Evolutionary conservation across 257 asterid genomes (phyloP).

Genomic region (Cynanchum wilfordii): DNA sequence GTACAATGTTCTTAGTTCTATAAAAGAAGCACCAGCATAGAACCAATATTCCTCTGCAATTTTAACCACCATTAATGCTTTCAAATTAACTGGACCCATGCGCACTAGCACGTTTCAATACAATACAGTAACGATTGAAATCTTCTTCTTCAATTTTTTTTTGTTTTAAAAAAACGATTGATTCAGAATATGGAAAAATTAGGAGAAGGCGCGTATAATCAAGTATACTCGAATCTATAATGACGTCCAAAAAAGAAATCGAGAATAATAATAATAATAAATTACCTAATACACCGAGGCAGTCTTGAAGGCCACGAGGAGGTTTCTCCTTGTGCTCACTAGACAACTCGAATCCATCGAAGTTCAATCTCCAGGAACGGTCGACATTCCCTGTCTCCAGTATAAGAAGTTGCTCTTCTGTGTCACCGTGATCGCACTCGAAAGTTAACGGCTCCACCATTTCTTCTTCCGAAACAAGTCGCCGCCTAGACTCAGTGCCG

Average conservation of each 20-base stretch:
- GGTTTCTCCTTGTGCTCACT: conserved; percentile 39
- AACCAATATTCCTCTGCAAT: conserved; percentile 8
- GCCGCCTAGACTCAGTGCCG: not conserved
- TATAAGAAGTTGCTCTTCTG: conserved; percentile 37
- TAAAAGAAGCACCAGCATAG: conserved; percentile 1
- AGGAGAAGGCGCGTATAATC: not conserved
- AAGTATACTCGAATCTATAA: not conserved
- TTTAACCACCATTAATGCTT: conserved; percentile 14
- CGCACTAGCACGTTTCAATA: not conserved
- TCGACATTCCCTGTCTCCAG: conserved; percentile 31
- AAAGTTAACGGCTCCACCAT: conserved; percentile 30
- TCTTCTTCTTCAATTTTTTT: no score
- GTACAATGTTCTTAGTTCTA: not conserved
- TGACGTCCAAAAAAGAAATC: not conserved
- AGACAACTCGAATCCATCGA: conserved; percentile 34
- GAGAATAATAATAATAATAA: not conserved
- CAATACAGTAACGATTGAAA: not conserved
- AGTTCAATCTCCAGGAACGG: conserved; percentile 45
- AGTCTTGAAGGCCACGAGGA: conserved; percentile 38
- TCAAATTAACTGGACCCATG: conserved; percentile 8
- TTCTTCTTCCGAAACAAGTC: not conserved
- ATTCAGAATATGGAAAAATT: not conserved
- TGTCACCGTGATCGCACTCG: conserved; percentile 21
- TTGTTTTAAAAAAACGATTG: no score
- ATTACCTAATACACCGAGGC: conserved; percentile 42